A percentile compares a stretch with the other conserved stretches of the same genome.
Conservation (phyloP, 352 stramenopile species). For the Phytophthora boehmeriae region DNA sequence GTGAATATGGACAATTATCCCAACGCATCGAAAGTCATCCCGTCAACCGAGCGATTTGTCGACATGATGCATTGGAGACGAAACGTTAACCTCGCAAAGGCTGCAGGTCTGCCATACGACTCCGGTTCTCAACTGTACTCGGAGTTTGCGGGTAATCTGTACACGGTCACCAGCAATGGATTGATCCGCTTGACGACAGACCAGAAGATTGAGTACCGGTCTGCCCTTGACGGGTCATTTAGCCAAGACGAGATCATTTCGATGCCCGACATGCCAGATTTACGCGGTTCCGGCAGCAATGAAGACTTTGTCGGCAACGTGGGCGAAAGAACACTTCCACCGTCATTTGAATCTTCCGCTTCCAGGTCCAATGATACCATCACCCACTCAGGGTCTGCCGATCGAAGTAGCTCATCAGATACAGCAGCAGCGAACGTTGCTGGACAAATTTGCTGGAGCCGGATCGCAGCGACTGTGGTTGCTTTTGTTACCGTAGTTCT, state of each 20-base stretch:
- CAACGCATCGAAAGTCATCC: conserved; percentile 20
- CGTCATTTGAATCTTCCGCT: conserved; percentile 1
- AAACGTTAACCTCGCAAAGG: conserved; percentile 53
- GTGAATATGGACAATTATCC: conserved; percentile 37
- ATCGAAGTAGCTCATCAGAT: conserved; percentile 1
- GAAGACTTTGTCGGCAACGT: background rate
- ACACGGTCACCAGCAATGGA: conserved; percentile 43
- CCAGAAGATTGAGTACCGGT: conserved; percentile 54
- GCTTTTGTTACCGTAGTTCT: too few species aligned
- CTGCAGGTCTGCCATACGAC: conserved; percentile 48
- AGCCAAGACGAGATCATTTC: conserved; percentile 31
- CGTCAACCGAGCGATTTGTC: conserved; percentile 49
- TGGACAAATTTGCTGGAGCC: background rate
- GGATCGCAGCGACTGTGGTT: too few species aligned
- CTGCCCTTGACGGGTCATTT: conserved; percentile 18
- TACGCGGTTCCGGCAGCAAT: conserved; percentile 8
- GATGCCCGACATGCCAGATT: conserved; percentile 5
- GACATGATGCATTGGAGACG: conserved; percentile 61
- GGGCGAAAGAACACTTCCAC: too few species aligned
- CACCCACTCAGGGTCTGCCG: too few species aligned
- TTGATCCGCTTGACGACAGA: conserved; percentile 42
- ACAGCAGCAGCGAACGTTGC: conserved; percentile 1
- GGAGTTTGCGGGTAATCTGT: conserved; percentile 47
- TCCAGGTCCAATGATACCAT: conserved; percentile 11
- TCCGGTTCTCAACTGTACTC: conserved; percentile 49